Base-by-base conservation (phyloP, 371 early-diverging fungal species). In the Lichtheimia ramosa region DNA sequence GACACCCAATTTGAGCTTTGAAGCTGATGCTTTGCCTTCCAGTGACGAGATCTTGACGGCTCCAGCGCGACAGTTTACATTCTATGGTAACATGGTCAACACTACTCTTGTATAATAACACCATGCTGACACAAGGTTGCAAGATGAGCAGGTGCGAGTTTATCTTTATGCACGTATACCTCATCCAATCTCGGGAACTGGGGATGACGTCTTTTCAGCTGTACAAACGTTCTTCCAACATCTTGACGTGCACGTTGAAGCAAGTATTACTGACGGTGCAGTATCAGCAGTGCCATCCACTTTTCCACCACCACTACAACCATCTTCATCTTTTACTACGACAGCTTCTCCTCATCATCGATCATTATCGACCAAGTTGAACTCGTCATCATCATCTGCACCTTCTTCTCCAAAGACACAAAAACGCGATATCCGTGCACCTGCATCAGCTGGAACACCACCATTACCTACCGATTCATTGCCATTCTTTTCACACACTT, bases 241-340 rank as follows among this genome's bases (percentile, higher is more conserved):
- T 15, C 74, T 85, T 4, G 86, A 85, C 64, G 78, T 85, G n/a
- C 82, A 83, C 25, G 64, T 85, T 10, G 86, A 85, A 57, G 83
- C 86, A 0, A 75, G 83, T 5, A 77, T 82, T 62, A 68, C 71
- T 2, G 86, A 83, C 48, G 54, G 51, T 16, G 20, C 48, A 14
- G n/a, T 51, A 20, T 46, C 61, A 15, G 54, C 66, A 16, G 50
- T 59, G 23, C 53, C 48, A 27, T 28, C 20, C 16, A 43, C 66
- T 51, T 23, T 62, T 34, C 74, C 43, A 56, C 66, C 53, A 28
- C 62, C 55, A 56, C 64, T 34, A 20, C 66, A 48, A 12, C 61
- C 63, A 13, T 55, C 62, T 4, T 48, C 56, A n/a, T 62, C 62
- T 8, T 48, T 54, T 12, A 59, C 63, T 34, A 57, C n/a, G n/a